These are phyloP conservation scores for Saturnispora saitoi DNA, from an alignment of 805 yeast species.

Conservation along the genomic window DNA sequence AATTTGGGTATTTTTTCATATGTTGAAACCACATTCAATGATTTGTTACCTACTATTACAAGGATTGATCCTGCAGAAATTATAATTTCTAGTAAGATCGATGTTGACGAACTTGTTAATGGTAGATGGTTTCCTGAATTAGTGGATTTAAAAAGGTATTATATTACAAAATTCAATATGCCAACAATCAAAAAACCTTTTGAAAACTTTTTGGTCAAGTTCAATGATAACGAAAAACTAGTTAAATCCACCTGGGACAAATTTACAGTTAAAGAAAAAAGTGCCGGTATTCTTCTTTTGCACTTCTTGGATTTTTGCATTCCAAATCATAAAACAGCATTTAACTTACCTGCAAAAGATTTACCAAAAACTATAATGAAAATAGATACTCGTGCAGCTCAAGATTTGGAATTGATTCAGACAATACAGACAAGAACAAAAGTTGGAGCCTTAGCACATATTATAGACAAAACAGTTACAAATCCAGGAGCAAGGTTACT, in stretches of 20 bases:
- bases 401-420: constrained; percentile 61
- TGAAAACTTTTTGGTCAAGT: constrained; percentile 31
- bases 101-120: constrained; percentile 30
- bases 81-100: constrained; percentile 42
- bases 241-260: constrained; percentile 23
- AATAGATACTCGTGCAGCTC: constrained; percentile 72
- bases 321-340: constrained; percentile 55
- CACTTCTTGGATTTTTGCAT: constrained; percentile 66
- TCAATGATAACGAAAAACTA: constrained; percentile 28
- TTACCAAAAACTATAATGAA: constrained; percentile 49
- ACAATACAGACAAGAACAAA: constrained; percentile 48
- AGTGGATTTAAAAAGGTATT: constrained; percentile 50
- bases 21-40: constrained; percentile 51
- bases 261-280: constrained; percentile 40
- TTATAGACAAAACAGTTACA: constrained; percentile 68
- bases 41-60: constrained; percentile 61
- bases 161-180: constrained; percentile 43
- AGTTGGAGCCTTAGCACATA: constrained; percentile 65
- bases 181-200: constrained; percentile 35
- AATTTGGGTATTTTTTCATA: constrained; percentile 74
- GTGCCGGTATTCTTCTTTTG: constrained; percentile 54
- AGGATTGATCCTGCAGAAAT: constrained; percentile 80
- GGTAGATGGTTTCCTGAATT: constrained; percentile 52
- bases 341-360: constrained; percentile 60
- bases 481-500: constrained; percentile 75